Percentiles rank a stretch among this genome's conserved stretches.
phyloP scores from a whole-genome alignment of 257 asterid genomes.

The Catharanthus roseus region DNA sequence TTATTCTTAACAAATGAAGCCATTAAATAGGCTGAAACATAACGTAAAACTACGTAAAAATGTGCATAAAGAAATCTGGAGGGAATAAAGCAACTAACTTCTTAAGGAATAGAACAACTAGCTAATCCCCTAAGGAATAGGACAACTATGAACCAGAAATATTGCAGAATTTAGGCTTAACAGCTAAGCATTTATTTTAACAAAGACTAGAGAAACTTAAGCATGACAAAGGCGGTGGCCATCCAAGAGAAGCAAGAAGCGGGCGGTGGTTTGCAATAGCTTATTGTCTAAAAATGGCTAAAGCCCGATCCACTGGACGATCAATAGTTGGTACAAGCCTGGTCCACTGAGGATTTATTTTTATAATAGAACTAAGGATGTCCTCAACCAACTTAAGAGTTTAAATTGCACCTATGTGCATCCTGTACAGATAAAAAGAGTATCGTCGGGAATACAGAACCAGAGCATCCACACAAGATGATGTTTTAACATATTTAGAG shows the following conservation, averaged over 20 bases:
- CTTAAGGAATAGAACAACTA: too few species aligned
- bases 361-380: slow-evolving; percentile 51
- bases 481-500: background rate
- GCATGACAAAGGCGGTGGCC: slow-evolving; percentile 88
- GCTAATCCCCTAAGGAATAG: too few species aligned
- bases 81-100: too few species aligned
- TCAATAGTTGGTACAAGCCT: slow-evolving; percentile 85
- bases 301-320: slow-evolving; percentile 90
- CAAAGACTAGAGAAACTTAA: slow-evolving; percentile 51
- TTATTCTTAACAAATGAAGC: too few species aligned
- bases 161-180: too few species aligned
- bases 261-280: slow-evolving; percentile 90
- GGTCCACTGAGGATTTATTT: slow-evolving; percentile 77
- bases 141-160: too few species aligned
- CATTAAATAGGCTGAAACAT: too few species aligned
- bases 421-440: slow-evolving; percentile 43
- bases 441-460: slow-evolving; percentile 11
- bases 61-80: too few species aligned
- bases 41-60: too few species aligned
- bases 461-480: background rate
- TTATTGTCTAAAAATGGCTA: slow-evolving; percentile 89
- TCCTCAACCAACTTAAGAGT: slow-evolving; percentile 65
- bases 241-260: slow-evolving; percentile 87
- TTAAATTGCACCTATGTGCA: slow-evolving; percentile 50
- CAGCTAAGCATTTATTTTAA: too few species aligned